These are phyloP conservation scores for Yamadazyma atlantica DNA, from an alignment of 1,139 yeast species.

Conservation along the genomic window DNA sequence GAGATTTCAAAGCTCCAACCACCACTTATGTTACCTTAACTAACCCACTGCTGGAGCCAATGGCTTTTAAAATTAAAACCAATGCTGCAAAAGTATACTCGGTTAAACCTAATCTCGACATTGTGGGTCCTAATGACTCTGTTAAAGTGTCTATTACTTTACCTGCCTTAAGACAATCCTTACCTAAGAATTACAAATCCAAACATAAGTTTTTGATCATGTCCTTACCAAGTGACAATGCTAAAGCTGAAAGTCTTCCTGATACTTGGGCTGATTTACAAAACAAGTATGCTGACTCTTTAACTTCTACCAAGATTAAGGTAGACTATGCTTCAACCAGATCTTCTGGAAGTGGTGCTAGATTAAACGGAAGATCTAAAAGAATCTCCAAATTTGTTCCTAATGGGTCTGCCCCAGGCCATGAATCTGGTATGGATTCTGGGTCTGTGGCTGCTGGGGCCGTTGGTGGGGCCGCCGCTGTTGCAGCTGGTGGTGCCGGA, in stretches of 20 bases:
- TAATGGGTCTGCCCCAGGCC: slow-evolving; percentile 13
- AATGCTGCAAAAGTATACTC: slow-evolving; percentile 19
- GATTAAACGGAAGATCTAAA: slow-evolving; percentile 17
- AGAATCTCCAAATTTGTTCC: slow-evolving; percentile 19
- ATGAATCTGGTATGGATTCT: slow-evolving; percentile 4
- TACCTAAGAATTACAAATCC: slow-evolving; percentile 16
- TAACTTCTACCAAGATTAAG: slow-evolving; percentile 10
- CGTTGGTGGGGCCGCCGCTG: slow-evolving; percentile 12
- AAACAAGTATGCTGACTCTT: slow-evolving; percentile 8
- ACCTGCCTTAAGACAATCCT: slow-evolving; percentile 13
- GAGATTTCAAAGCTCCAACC: slow-evolving; percentile 16
- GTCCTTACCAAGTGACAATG: slow-evolving; percentile 15
- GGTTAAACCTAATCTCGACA: slow-evolving; percentile 16
- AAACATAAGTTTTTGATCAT: slow-evolving; percentile 17
- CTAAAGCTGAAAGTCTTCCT: slow-evolving; percentile 6
- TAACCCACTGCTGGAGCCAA: slow-evolving; percentile 10
- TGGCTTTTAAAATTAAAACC: slow-evolving; percentile 18
- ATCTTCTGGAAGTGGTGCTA: slow-evolving; percentile 7
- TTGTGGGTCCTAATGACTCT: slow-evolving; percentile 12
- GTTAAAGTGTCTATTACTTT: slow-evolving; percentile 15
- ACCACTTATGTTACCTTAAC: slow-evolving; percentile 10
- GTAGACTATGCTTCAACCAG: slow-evolving; percentile 11
- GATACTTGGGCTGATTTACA: slow-evolving; percentile 17
- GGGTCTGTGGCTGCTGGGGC: slow-evolving; percentile 9
- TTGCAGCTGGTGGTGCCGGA: slow-evolving; percentile 9